A percentile compares a stretch with the other conserved stretches of the same genome.
Conservation (phyloP, 73 alveolate species). For the Paramecium tetraurelia region DNA sequence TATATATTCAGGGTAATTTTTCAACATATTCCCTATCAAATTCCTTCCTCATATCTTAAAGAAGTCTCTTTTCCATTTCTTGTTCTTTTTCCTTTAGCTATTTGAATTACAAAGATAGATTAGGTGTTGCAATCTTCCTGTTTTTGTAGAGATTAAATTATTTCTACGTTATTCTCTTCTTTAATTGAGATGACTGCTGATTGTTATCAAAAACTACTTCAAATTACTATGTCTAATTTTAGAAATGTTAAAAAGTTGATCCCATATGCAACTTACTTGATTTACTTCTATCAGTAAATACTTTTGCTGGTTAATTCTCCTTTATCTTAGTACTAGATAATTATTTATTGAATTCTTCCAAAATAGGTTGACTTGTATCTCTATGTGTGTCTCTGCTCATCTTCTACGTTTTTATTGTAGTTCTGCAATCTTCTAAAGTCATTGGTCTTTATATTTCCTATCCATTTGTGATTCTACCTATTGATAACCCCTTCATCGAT, state of each 20-base stretch:
- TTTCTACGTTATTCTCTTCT: background rate
- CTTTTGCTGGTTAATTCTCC: background rate
- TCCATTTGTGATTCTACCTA: background rate
- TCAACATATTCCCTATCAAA: background rate
- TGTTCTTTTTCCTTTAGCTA: background rate
- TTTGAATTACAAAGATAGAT: background rate
- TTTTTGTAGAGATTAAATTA: constrained; percentile 14
- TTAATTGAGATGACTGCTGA: background rate
- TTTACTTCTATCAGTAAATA: constrained; percentile 7
- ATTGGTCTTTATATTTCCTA: background rate
- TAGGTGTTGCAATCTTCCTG: background rate
- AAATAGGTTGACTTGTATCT: background rate
- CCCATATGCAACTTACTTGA: constrained; percentile 1
- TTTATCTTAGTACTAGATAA: background rate
- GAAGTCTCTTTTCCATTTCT: background rate
- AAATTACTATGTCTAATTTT: background rate
- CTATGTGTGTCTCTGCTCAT: background rate
- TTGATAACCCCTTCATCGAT: background rate
- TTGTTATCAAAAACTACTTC: background rate
- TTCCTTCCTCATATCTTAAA: background rate
- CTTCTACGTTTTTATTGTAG: background rate
- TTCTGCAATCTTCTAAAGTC: background rate
- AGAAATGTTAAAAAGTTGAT: background rate
- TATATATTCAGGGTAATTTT: background rate
- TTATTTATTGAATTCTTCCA: background rate